Percentiles rank a stretch among this genome's conserved stretches.
These are phyloP conservation scores for Leucocoprinus leucothites DNA, from an alignment of 768 basidiomycete genomes.

Conservation along the genomic window DNA sequence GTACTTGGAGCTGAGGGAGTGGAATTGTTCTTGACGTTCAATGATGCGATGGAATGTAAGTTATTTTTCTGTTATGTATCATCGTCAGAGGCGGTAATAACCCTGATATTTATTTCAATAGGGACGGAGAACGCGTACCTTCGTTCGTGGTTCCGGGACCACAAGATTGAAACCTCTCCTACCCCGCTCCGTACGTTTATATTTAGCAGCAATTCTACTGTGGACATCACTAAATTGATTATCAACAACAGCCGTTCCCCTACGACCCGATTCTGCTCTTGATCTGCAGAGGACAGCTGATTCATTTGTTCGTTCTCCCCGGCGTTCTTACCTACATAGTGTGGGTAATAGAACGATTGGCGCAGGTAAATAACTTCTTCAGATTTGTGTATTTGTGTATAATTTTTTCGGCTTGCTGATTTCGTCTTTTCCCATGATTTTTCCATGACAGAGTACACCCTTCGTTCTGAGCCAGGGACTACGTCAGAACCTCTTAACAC, in stretches of 20 bases:
- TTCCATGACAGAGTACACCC: slow-evolving; percentile 22
- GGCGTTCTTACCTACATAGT: slow-evolving; percentile 62
- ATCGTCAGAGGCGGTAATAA: too few species aligned
- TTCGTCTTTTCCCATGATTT: too few species aligned
- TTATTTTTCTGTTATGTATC: slow-evolving; percentile 16
- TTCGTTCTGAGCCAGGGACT: slow-evolving; percentile 26
- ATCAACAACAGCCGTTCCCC: slow-evolving; percentile 46
- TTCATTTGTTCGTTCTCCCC: slow-evolving; percentile 60
- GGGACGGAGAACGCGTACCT: slow-evolving; percentile 96
- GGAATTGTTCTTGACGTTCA: slow-evolving; percentile 77
- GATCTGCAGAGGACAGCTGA: slow-evolving; percentile 39
- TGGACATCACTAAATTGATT: too few species aligned
- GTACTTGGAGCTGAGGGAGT: slow-evolving; percentile 76
- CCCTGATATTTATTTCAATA: slow-evolving; percentile 17
- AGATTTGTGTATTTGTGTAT: not conserved
- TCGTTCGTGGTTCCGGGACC: slow-evolving; percentile 70
- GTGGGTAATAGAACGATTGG: slow-evolving; percentile 73
- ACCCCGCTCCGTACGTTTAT: slow-evolving; percentile 40
- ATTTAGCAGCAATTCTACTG: too few species aligned
- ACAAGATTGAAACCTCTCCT: slow-evolving; percentile 49
- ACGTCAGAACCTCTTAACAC: slow-evolving; percentile 67
- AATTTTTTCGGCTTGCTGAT: too few species aligned
- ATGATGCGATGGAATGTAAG: slow-evolving; percentile 92
- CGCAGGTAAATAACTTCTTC: slow-evolving; percentile 36
- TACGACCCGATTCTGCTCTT: slow-evolving; percentile 49